Base-by-base conservation (phyloP, 2,329 filamentous ascomycete genomes). In the Talaromyces rugulosus region DNA sequence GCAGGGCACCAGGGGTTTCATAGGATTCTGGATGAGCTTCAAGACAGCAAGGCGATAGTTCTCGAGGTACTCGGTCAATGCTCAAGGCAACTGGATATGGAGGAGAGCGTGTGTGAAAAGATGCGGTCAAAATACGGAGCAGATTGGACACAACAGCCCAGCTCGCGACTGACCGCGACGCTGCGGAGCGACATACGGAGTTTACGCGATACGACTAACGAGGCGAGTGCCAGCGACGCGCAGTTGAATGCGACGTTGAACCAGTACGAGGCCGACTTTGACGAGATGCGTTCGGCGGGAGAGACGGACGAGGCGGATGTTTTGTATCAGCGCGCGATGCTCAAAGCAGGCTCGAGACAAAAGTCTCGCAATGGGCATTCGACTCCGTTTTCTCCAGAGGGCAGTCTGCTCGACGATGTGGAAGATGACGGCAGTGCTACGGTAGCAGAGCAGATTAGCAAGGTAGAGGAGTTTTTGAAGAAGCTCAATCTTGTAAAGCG, bases 91-190 rank as follows among this genome's bases (percentile, higher is more conserved):
- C 79, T 99, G 50, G 95, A 99, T 68, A 92, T 95, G 87, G 95
- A 99, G 75, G 96, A 98, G 78, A 96, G 91, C 61, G 91, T 98
- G 0, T 99, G 95, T 74, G 95, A 99, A 75, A 99, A 98, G 81
- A 99, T 99, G 95, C 87, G 95, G 54, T 96, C 92, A 12, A 99
- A 99, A 74, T 98, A 98, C 73, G 93, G 94, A 60, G 85, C 83
- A 31, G 94, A 98, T 60, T 99, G 95, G 95, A 96, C 92, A 18
- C 95, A 99, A 71, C 95, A 99, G 71, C 95, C 95, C 11, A 98
- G 94, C 73, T 91, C 91, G 34, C 85, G 91, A 61, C 83, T 99
- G 47, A 99, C 94, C 1, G 88, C 90, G 4, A 98, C 94, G 0
- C 79, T 99, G 56, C 86, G 93, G 60, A 89, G 87, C 62, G 95